Base-by-base conservation (phyloP, 179 eudicot species). In the Beta corolliflora region DNA sequence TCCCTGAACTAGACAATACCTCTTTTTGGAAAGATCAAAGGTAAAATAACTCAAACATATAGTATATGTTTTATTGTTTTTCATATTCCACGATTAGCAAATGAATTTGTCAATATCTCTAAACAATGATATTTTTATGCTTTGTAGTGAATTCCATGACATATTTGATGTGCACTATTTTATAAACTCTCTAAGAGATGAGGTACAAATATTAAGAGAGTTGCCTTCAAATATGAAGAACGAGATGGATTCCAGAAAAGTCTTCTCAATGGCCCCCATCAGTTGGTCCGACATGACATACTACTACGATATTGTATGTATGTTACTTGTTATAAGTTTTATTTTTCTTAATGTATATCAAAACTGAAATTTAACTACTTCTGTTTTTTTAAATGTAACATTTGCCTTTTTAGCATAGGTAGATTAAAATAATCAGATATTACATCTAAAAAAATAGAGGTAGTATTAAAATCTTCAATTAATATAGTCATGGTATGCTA, bases 1-100 rank as follows among this genome's bases (percentile, higher is more conserved):
- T 86, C 46, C 88, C 88, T 23, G 83, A 86, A 68, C 76, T 86
- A 8, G 88, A 86, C 72, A 86, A 86, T 80, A 75, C 78, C 31
- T 86, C 88, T 0, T 86, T 86, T 60, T 86, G 88, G 88, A 79
- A 71, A 10, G 88, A 86, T 45, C 85, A 76, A 56, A 86, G 88
- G 86, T 86, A 83, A 60, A 60, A 0, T 11, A 6, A 9, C 53
- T 48, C 11, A 48, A 48, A 15, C 14, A 7, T 70, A 48, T 7
- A 48, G 8, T 48, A 48, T 12, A 12, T 1, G 0, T 58, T 21
- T 56, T 56, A 4, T 8, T 54, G 4, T 15, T 36, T 36, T 9
- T 41, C 10, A 48, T 48, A 6, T 41, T 31, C 18, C 16, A 10
- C 15, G 2, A 77, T 14, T 52, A 14, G 7, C 5, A 1, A 46